Base-by-base conservation (phyloP, 2,329 filamentous ascomycete genomes). In the Tothia fuscella region DNA sequence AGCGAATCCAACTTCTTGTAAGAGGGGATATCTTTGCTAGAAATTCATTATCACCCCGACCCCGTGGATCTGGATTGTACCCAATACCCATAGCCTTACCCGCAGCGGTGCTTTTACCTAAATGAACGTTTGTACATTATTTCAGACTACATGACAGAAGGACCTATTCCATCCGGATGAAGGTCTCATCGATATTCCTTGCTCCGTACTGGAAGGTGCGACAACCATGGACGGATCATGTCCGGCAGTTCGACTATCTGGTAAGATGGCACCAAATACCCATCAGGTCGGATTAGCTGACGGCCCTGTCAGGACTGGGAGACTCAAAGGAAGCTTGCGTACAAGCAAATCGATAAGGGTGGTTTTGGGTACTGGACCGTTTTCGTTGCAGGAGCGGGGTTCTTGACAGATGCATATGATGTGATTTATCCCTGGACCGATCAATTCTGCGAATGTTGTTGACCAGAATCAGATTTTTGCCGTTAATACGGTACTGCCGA, bases 401-500 rank as follows among this genome's bases (percentile, higher is more conserved):
- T 70, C 52, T 64, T 70, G 43, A 63, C 67, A 3, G 66, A 70
- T 55, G 62, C 61, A 33, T 66, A 65, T 36, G 64, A 63, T 4
- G 57, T 60, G 26, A 45, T 52, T 28, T 17, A 12, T 30, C 12
- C 24, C 26, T 16, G 14, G 12, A 12, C 7, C 24, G 17, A 34
- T 14, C 13, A 34, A 34, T 7, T 14, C 9, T 17, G 7, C 9
- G 20, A 12, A 19, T 34, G 31, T 19, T 34, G 20, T 14, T 19
- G 20, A 7, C 31, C 7, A 19, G 13, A 30, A 26, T 21, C 14
- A 64, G 55, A 54, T 71, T 9, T 71, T 71, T 50, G 65, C 66
- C 13, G 66, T 61, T 45, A 71, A 71, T 33, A 63, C 68, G 46
- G 62, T 67, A n/a, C 51, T 70, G 4, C 67, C 68, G 0, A 66